These are phyloP conservation scores for Musa balbisiana DNA, from an alignment of 202 grass and related monocot species.

Conservation along the genomic window DNA sequence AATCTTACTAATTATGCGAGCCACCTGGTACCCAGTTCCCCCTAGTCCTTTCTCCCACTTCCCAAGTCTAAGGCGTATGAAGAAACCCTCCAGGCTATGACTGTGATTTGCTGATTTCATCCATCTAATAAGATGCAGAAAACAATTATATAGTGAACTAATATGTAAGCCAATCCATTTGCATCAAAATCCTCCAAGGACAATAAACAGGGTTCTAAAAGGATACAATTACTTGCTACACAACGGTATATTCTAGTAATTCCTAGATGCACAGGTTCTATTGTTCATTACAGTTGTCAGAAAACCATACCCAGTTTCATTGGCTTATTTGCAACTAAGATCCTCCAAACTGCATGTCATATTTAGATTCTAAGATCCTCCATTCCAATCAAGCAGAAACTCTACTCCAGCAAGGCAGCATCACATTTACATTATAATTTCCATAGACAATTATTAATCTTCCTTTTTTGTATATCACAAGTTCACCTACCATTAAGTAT, in stretches of 20 bases:
- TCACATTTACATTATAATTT: too few relatives aligned
- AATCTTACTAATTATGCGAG: conserved; percentile 71
- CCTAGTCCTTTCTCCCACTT: conserved; percentile 83
- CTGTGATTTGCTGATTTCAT: conserved; percentile 44
- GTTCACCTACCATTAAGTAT: too few relatives aligned
- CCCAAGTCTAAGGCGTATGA: conserved; percentile 70
- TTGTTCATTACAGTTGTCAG: not conserved
- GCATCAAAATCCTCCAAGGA: too few relatives aligned
- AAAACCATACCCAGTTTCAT: not conserved
- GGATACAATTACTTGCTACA: too few relatives aligned
- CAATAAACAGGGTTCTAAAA: too few relatives aligned
- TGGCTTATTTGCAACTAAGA: not conserved
- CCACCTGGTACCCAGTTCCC: conserved; percentile 79
- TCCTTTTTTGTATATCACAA: too few relatives aligned
- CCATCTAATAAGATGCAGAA: conserved; percentile 42
- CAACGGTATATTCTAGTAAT: not conserved
- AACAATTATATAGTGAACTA: not conserved
- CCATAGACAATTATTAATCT: too few relatives aligned
- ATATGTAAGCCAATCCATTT: not conserved
- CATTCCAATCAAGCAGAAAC: too few relatives aligned
- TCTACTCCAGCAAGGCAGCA: too few relatives aligned
- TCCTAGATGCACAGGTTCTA: not conserved
- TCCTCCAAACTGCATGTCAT: too few relatives aligned
- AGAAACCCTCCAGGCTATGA: conserved; percentile 67
- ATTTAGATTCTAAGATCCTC: too few relatives aligned